A percentile compares a stretch with the other conserved stretches of the same genome.
phyloP scores from a whole-genome alignment of 257 asterid genomes.

The Capsicum pubescens region DNA sequence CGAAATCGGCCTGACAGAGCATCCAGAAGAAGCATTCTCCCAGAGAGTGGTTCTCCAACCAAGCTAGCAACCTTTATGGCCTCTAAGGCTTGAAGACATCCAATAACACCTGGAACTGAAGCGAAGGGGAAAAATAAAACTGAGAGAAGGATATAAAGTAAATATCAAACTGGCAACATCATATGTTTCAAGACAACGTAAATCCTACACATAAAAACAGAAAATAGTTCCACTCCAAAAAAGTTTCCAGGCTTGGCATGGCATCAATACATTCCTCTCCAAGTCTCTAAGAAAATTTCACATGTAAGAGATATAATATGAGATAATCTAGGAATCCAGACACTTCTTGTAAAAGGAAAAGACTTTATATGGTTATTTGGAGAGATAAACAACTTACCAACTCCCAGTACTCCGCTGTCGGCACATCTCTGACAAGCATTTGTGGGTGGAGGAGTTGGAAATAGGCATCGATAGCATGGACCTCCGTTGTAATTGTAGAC shows the following conservation, averaged over 20 bases:
- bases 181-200: background rate
- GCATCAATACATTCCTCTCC: background rate
- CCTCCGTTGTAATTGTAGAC: conserved; percentile 90
- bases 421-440: conserved; percentile 96
- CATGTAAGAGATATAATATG: background rate
- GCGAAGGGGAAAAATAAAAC: conserved; percentile 11
- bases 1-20: conserved; percentile 81
- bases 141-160: background rate
- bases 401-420: conserved; percentile 97
- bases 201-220: background rate
- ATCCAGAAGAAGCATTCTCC: conserved; percentile 83
- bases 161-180: background rate
- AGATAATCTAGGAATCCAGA: background rate
- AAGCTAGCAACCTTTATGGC: conserved; percentile 83
- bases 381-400: conserved; percentile 57
- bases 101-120: conserved; percentile 93
- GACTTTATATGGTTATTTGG: background rate
- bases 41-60: conserved; percentile 92
- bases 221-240: background rate
- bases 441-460: conserved; percentile 97
- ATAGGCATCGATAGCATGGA: conserved; percentile 93
- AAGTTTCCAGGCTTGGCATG: background rate
- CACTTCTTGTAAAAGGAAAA: background rate
- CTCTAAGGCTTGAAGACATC: conserved; percentile 96
- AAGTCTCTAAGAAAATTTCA: background rate